These are phyloP conservation scores for Ceratocystis variospora DNA, from an alignment of 2,329 filamentous ascomycete species.

Conservation along the genomic window DNA sequence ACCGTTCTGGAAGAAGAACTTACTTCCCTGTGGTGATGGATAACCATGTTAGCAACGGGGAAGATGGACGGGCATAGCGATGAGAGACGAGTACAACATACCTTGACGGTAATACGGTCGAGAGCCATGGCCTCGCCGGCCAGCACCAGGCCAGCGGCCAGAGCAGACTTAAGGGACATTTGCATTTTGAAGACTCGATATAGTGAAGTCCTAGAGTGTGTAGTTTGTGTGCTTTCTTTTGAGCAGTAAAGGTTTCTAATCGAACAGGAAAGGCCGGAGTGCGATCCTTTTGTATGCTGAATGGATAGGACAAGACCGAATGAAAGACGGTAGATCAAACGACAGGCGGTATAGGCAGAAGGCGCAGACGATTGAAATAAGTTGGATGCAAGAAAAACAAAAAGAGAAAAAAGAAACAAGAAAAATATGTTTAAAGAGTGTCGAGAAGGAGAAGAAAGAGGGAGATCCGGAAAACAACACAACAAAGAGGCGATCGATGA, in stretches of 20 bases:
- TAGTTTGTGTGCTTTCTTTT: not conserved
- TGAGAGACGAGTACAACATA: slow-evolving; percentile 24
- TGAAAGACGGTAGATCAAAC: slow-evolving; percentile 16
- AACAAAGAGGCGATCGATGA: slow-evolving; percentile 15
- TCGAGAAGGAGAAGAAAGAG: slow-evolving; percentile 7
- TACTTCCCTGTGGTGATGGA: slow-evolving; percentile 43
- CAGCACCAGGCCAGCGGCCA: slow-evolving; percentile 31
- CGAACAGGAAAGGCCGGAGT: not conserved
- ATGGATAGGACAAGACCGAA: slow-evolving; percentile 4
- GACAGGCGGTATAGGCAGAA: slow-evolving; percentile 3
- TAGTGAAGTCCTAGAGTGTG: not conserved
- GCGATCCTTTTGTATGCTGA: slow-evolving; percentile 8
- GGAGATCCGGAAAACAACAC: slow-evolving; percentile 7
- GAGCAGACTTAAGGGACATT: slow-evolving; percentile 20
- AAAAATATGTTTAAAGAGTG: slow-evolving; percentile 13
- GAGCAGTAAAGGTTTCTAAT: not conserved
- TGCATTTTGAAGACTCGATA: slow-evolving; percentile 24
- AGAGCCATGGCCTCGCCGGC: slow-evolving; percentile 33
- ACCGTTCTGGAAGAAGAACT: slow-evolving; percentile 76
- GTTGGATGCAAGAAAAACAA: not conserved
- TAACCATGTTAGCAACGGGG: not conserved
- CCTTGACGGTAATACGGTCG: slow-evolving; percentile 56
- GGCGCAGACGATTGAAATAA: slow-evolving; percentile 2
- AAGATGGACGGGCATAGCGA: not conserved
- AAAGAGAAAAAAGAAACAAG: not conserved